phyloP scores from a whole-genome alignment of 1,284 basidiomycete genomes.

The Serendipita sp. region DNA sequence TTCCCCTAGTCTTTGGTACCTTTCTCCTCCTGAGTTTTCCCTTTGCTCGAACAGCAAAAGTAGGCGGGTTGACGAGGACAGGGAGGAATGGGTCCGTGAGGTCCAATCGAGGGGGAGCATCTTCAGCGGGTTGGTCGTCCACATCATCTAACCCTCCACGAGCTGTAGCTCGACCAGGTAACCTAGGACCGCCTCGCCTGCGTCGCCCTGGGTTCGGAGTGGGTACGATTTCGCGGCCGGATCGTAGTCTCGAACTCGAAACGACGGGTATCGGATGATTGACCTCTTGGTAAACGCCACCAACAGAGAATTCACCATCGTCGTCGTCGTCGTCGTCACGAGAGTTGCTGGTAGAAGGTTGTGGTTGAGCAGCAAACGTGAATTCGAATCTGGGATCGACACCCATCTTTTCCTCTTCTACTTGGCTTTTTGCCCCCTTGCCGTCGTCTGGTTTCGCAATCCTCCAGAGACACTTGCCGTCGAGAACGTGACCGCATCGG shows the following conservation, averaged over 20 bases:
- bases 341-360: not conserved
- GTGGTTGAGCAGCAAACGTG: not conserved
- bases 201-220: not conserved
- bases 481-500: conserved; percentile 59
- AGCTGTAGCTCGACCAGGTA: no score
- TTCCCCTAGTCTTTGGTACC: not conserved
- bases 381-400: not conserved
- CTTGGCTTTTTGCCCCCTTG: no score
- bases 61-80: not conserved
- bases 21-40: conserved; percentile 17
- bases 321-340: not conserved
- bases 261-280: not conserved
- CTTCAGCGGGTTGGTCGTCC: not conserved
- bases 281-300: not conserved
- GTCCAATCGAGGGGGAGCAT: not conserved
- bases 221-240: not conserved
- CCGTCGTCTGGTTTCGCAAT: not conserved
- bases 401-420: not conserved
- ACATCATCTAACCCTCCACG: not conserved
- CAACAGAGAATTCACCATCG: not conserved
- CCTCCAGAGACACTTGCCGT: conserved; percentile 46
- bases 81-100: not conserved
- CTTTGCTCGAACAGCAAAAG: conserved; percentile 25
- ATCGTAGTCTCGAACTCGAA: not conserved
- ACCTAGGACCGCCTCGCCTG: not conserved